Evolutionary conservation across 2,329 filamentous ascomycete species (phyloP).

Genomic region (Calonectria montana): DNA sequence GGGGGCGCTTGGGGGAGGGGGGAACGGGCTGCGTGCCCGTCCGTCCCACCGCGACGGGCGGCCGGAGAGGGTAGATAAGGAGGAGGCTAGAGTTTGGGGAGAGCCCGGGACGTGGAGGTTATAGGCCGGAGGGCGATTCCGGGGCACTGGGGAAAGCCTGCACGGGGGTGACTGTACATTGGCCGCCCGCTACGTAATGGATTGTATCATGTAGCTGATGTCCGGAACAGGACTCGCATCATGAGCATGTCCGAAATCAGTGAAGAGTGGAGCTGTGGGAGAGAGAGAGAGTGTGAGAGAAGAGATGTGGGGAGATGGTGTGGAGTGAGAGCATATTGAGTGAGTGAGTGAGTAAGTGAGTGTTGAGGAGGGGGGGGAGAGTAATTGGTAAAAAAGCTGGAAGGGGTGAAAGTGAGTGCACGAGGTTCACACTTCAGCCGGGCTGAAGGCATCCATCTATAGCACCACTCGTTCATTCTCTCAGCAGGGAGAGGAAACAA

Average conservation of each 20-base stretch:
- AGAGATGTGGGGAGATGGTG: not conserved
- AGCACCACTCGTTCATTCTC: not conserved
- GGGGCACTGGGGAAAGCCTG: conserved; percentile 3
- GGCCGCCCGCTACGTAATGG: not conserved
- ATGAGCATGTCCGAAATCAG: not conserved
- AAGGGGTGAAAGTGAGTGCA: not conserved
- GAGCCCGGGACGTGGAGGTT: not conserved
- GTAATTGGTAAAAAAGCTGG: not conserved
- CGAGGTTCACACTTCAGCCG: not conserved
- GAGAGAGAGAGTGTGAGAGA: not conserved
- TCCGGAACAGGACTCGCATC: not conserved
- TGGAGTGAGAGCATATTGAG: not conserved
- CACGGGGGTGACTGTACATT: not conserved
- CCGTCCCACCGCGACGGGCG: not conserved
- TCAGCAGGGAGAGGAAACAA: not conserved
- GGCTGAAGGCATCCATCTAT: not conserved
- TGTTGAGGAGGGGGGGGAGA: not conserved
- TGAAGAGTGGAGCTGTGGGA: not conserved
- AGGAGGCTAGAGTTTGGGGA: not conserved
- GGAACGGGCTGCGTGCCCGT: not conserved
- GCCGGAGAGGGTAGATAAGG: not conserved
- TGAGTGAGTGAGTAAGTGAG: not conserved
- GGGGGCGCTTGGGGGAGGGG: not conserved
- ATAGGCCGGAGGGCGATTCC: not conserved
- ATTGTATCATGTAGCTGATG: not conserved